Evolutionary conservation across 1,284 basidiomycete genomes (phyloP).

Genomic region (Leccinum pachyderme): DNA sequence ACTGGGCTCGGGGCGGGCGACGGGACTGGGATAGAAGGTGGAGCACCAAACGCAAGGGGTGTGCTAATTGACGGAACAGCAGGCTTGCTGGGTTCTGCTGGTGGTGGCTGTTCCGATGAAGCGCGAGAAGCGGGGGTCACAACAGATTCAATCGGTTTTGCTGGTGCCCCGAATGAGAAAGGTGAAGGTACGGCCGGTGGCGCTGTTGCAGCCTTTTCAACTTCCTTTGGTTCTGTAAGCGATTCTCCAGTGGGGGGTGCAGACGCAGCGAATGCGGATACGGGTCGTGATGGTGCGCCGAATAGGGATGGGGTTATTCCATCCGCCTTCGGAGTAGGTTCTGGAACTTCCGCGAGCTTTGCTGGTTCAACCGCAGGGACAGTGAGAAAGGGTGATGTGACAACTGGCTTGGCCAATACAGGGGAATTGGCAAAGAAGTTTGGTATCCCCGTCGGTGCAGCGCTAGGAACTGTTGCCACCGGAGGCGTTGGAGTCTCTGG

Average conservation of each 20-base stretch:
- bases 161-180: conserved; percentile 22
- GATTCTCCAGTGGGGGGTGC: conserved; percentile 9
- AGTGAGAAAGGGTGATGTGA: conserved; percentile 5
- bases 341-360: conserved; percentile 17
- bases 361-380: conserved; percentile 7
- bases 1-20: neutral
- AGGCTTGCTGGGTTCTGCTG: conserved; percentile 10
- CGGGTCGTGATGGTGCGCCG: conserved; percentile 13
- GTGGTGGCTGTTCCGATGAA: conserved; percentile 9
- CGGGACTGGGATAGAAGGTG: conserved; percentile 3
- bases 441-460: conserved; percentile 34
- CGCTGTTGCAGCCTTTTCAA: conserved; percentile 10
- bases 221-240: conserved; percentile 17
- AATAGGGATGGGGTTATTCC: conserved; percentile 18
- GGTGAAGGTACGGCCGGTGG: conserved; percentile 8
- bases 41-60: conserved; percentile 19
- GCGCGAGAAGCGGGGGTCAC: neutral
- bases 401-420: conserved; percentile 31
- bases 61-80: conserved; percentile 3
- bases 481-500: conserved; percentile 19
- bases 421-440: conserved; percentile 50
- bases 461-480: conserved; percentile 3
- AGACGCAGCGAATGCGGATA: conserved; percentile 12
- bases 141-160: conserved; percentile 20
- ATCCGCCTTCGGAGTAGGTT: conserved; percentile 8